Conservation (phyloP, 139 green algal species). For the Picochlorum sp. region DNA sequence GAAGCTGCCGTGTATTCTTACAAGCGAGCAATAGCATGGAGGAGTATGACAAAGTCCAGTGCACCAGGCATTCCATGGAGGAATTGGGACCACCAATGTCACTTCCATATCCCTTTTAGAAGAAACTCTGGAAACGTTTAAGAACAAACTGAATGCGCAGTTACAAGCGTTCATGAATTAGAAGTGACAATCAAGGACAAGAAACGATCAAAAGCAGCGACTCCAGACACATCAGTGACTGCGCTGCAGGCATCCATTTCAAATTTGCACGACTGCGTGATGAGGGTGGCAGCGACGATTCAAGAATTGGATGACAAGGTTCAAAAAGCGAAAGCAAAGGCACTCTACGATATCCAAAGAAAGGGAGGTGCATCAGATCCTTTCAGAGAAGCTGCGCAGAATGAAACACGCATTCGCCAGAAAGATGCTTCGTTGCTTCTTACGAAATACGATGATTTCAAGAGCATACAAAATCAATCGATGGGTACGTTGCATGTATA, state of each 20-base stretch:
- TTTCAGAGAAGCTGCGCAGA: slow-evolving; percentile 26
- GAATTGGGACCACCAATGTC: slow-evolving; percentile 13
- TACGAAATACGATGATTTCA: slow-evolving; percentile 1
- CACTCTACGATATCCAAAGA: slow-evolving; percentile 8
- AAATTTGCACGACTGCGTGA: slow-evolving; percentile 36
- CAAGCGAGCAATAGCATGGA: slow-evolving; percentile 28
- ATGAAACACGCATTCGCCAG: slow-evolving; percentile 2
- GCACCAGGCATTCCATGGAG: not conserved
- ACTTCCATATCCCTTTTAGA: slow-evolving; percentile 27
- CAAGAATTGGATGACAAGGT: slow-evolving; percentile 34
- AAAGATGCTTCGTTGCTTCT: not conserved
- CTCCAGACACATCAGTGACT: slow-evolving; percentile 4
- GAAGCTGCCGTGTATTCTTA: slow-evolving; percentile 31
- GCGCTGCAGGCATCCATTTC: slow-evolving; percentile 22
- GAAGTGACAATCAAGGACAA: slow-evolving; percentile 22
- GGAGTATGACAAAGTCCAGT: slow-evolving; percentile 19
- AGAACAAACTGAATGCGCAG: slow-evolving; percentile 20
- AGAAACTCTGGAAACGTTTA: slow-evolving; percentile 22
- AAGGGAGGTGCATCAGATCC: slow-evolving; percentile 33
- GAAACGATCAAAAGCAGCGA: not conserved
- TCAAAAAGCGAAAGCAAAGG: slow-evolving; percentile 6
- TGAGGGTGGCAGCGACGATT: slow-evolving; percentile 29
- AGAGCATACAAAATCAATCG: not conserved
- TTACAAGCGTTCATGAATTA: slow-evolving; percentile 19
- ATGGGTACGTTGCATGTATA: not conserved